phyloP scores from a whole-genome alignment of 495 filamentous ascomycete genomes.

The Aspergillus nanangensis region DNA sequence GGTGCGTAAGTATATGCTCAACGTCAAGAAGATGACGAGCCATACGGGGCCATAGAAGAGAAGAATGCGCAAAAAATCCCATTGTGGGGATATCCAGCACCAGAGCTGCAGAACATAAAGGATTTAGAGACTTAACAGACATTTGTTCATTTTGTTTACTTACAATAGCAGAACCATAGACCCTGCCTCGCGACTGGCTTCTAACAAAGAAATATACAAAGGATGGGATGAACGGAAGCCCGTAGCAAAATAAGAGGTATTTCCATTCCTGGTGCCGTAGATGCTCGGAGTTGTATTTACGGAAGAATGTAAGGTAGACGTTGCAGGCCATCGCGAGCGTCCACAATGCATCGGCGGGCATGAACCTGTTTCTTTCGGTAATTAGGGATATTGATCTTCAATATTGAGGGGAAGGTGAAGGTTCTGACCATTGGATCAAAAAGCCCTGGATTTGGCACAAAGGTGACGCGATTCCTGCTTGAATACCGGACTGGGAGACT shows the following conservation, averaged over 20 bases:
- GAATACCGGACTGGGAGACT: constrained; percentile 58
- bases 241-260: constrained; percentile 72
- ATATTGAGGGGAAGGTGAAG: not conserved
- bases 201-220: constrained; percentile 63
- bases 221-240: constrained; percentile 67
- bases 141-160: too few relatives aligned
- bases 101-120: constrained; percentile 50
- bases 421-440: constrained; percentile 64
- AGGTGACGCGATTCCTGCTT: constrained; percentile 34
- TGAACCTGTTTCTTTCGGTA: constrained; percentile 56
- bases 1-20: constrained; percentile 68
- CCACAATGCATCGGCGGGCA: constrained; percentile 74
- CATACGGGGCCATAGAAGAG: constrained; percentile 83
- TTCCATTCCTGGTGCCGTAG: constrained; percentile 67
- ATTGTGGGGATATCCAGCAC: constrained; percentile 73
- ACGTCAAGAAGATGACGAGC: constrained; percentile 68
- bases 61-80: constrained; percentile 70
- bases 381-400: not conserved
- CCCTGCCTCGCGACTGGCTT: constrained; percentile 38
- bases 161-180: constrained; percentile 74
- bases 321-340: constrained; percentile 84
- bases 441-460: constrained; percentile 77
- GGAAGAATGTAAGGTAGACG: constrained; percentile 83
- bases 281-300: constrained; percentile 61
- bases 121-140: too few relatives aligned